Base-by-base conservation (phyloP, 305 asterid species). In the Caryopteris hybrid region DNA sequence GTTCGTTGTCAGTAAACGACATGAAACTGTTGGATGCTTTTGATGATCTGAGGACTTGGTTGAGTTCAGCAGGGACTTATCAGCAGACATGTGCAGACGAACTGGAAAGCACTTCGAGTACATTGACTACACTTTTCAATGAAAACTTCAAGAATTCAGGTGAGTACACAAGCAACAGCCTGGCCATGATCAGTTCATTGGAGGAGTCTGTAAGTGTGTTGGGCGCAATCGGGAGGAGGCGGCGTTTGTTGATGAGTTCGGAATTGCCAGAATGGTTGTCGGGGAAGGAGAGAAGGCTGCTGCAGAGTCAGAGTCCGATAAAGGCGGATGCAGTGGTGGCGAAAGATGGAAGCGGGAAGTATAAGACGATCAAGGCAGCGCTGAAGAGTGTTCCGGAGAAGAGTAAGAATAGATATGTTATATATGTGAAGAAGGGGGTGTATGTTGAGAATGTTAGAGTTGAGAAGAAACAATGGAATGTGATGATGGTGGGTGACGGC, bases 401-500 rank as follows among this genome's bases (percentile, higher is more conserved):
- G 78, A 89, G 94, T 20, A 56, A 81, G 12, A 77, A 82, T 81
- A 86, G 91, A 58, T 89, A 80, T 29, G 87, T 87, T 27, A 87
- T 89, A 21, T 79, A 89, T 33, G 98, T 92, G 84, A 92, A 89
- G 82, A 81, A 69, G 48, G 96, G 98, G 0, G 71, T 77, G 25
- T 91, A 89, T 58, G 8, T 12, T 48, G 98, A 91, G 85, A 83
- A 84, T 69, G 95, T 92, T 38, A 84, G 61, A 31, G 71, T 91
- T 53, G 92, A 87, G 70, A 91, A 86, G 76, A 64, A 21, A 0
- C 75, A 64, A 61, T 87, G 95, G 98, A 92, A 92, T 70, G 91
- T 92, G 70, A 84, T 92, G 91, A 86, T 92, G 68, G 66, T 85
- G 41, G 98, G 96, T 6, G 98, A 92, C 65, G 98, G 95, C 0